Evolutionary conservation across 2,329 filamentous ascomycete species (phyloP), one percentile per base, ranked within the genome.

Genomic region (Cordyceps cateniannulata): DNA sequence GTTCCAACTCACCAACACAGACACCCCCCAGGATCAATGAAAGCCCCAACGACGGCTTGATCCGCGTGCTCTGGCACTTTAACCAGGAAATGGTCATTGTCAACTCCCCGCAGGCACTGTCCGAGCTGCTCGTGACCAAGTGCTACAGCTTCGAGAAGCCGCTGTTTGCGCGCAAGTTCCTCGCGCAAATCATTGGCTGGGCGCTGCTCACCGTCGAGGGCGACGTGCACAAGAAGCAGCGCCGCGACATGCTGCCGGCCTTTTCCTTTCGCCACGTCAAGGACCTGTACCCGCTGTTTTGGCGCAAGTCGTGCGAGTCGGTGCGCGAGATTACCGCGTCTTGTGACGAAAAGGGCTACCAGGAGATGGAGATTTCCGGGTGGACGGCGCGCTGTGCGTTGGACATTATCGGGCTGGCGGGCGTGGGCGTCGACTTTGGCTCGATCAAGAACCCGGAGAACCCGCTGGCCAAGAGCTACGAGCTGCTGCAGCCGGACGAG

Each of bases 101-200:
- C 51, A 84, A 81, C 1, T 81, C 74, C 7, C 79, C 86, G 8
- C 85, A 86, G 70, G 84, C 81, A 0, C 75, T 90, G 4, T 78
- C 81, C 1, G 87, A 91, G 69, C 79, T 90, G 6, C 76, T 91
- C 3, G 82, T 84, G 10, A 82, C 80, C 8, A 85, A 83, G 62
- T 84, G 78, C 64, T 90, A 91, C 69, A 83, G 87, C 57, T 91
- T 88, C 64, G 68, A 78, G 42, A 90, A 90, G 69, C 85, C 87
- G 0, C 16, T 50, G 1, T 62, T 63, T 24, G 52, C 61, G 3
- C 58, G 90, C 73, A 86, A 90, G 62, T 93, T 90, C 77, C 85
- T 96, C 8, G 85, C 96, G 63, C 88, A 86, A 76, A 89, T 90
- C 68, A 85, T 96, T 60, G 93, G 93, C 68, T 88, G 85, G 5